Conservation (phyloP, 2,329 filamentous ascomycete genomes). For the Ceratocystiopsis brevicomis region DNA sequence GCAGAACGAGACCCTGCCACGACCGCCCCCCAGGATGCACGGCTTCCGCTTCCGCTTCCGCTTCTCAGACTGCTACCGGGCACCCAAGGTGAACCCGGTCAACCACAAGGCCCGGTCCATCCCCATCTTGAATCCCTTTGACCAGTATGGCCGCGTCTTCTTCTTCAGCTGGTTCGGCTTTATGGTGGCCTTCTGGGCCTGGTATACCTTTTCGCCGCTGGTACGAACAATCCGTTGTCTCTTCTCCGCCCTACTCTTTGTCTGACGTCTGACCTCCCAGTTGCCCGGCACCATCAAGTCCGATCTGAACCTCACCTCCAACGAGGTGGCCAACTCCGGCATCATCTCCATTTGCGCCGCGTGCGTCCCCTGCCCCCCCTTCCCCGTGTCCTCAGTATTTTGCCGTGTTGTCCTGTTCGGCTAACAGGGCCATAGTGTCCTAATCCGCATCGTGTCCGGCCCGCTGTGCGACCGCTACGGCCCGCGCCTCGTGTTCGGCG, state of each 20-base stretch:
- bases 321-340: conserved; percentile 73
- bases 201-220: conserved; percentile 80
- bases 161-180: conserved; percentile 81
- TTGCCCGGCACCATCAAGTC: conserved; percentile 60
- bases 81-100: conserved; percentile 64
- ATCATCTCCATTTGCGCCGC: conserved; percentile 63
- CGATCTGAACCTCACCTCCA: conserved; percentile 52
- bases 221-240: conserved; percentile 23
- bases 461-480: conserved; percentile 76
- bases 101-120: conserved; percentile 68
- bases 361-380: conserved; percentile 18
- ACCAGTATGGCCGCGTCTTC: conserved; percentile 71
- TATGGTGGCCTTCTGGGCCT: conserved; percentile 76
- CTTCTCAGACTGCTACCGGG: conserved; percentile 24
- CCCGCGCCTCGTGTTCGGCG: conserved; percentile 60
- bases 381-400: background rate
- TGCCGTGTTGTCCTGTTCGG: background rate
- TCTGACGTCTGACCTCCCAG: conserved; percentile 13
- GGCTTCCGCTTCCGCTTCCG: conserved; percentile 12
- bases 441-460: conserved; percentile 61
- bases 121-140: conserved; percentile 57
- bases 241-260: too few relatives aligned
- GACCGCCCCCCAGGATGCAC: too few relatives aligned
- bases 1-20: too few relatives aligned
- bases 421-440: conserved; percentile 26